phyloP scores from a whole-genome alignment of 2,329 filamentous ascomycete species.

The Byssochlamys sp. region DNA sequence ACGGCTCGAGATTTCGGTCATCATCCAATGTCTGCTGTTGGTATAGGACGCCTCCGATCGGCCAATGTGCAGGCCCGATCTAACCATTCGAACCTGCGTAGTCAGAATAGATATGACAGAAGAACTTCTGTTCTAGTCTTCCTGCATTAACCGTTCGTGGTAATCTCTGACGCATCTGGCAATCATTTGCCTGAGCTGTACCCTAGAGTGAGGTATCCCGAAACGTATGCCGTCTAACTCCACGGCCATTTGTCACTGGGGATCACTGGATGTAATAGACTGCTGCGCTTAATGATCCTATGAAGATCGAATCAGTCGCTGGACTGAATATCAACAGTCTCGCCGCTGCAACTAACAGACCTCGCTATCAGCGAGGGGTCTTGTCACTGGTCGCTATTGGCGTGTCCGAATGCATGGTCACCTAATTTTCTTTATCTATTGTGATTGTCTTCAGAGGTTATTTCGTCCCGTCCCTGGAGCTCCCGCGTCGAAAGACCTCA shows the following conservation, averaged over 20 bases:
- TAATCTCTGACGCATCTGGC: too few species aligned
- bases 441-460: conserved; percentile 11
- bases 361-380: neutral
- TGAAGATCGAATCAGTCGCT: neutral
- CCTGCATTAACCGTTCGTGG: too few species aligned
- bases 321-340: neutral
- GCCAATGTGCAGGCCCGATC: neutral
- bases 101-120: neutral
- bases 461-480: conserved; percentile 13
- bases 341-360: neutral
- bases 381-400: conserved; percentile 1
- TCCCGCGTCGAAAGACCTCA: conserved; percentile 15
- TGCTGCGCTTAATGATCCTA: neutral
- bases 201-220: neutral
- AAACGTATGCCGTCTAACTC: neutral
- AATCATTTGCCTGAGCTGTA: too few species aligned
- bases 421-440: neutral
- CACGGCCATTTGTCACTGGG: neutral
- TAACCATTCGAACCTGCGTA: neutral
- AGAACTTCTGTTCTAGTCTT: neutral
- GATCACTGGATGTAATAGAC: neutral
- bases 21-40: neutral
- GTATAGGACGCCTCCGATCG: neutral
- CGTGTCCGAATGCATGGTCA: neutral
- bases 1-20: neutral